Percentiles rank a stretch among this genome's conserved stretches.
Evolutionary conservation across 2,329 filamentous ascomycete genomes (phyloP).

Genomic region (Clonostachys chloroleuca): DNA sequence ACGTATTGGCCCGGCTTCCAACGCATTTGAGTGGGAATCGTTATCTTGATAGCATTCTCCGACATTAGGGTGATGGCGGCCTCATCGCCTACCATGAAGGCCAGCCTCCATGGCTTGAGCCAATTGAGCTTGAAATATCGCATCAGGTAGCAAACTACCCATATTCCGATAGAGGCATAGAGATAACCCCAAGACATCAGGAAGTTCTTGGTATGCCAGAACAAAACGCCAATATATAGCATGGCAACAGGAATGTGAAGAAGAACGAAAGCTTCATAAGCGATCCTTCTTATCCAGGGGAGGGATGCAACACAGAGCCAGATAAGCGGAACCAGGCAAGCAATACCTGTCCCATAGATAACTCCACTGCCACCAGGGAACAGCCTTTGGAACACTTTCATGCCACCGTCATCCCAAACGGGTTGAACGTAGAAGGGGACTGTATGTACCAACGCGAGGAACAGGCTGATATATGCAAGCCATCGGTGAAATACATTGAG

Average conservation of each 20-base stretch:
- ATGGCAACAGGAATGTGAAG: slow-evolving; percentile 80
- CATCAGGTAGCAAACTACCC: slow-evolving; percentile 67
- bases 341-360: slow-evolving; percentile 82
- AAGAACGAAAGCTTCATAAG: slow-evolving; percentile 82
- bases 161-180: slow-evolving; percentile 75
- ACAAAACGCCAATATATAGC: slow-evolving; percentile 77
- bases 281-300: slow-evolving; percentile 67
- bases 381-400: slow-evolving; percentile 64
- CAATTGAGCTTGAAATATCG: slow-evolving; percentile 88
- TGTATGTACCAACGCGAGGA: slow-evolving; percentile 78
- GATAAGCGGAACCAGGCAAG: slow-evolving; percentile 73
- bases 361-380: slow-evolving; percentile 62
- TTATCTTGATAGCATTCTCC: slow-evolving; percentile 93
- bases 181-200: slow-evolving; percentile 88
- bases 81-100: slow-evolving; percentile 87
- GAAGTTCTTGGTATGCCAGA: slow-evolving; percentile 96
- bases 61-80: slow-evolving; percentile 84
- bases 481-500: slow-evolving; percentile 92
- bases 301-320: slow-evolving; percentile 86
- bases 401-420: slow-evolving; percentile 75
- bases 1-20: slow-evolving; percentile 95
- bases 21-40: slow-evolving; percentile 85
- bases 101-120: slow-evolving; percentile 72
- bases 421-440: slow-evolving; percentile 89
- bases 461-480: slow-evolving; percentile 81